Percentiles rank a stretch among this genome's conserved stretches.
Conservation (phyloP, 345 rosid species). For the Odontarrhena argentea region DNA sequence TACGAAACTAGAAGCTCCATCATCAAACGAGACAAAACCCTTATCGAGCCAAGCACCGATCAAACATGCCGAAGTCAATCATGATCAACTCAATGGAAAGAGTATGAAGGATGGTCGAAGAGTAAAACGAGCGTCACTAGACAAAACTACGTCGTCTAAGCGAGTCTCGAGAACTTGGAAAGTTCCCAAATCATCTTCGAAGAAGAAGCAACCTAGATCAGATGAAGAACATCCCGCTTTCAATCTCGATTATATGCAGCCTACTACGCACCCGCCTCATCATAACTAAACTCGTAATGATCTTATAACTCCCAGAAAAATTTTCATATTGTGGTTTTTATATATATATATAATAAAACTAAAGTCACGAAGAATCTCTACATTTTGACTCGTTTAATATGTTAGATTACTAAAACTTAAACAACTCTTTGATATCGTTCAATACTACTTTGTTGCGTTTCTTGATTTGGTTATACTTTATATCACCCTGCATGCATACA, state of each 20-base stretch:
- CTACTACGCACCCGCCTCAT: conserved; percentile 79
- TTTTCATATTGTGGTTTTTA: conserved; percentile 11
- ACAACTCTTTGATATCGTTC: conserved; percentile 7
- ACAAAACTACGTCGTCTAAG: conserved; percentile 29
- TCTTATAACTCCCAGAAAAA: neutral
- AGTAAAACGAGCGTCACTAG: conserved; percentile 31
- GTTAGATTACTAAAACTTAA: conserved; percentile 5
- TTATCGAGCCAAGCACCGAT: conserved; percentile 22
- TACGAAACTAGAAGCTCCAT: conserved; percentile 18
- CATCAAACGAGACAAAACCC: neutral
- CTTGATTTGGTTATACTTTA: conserved; percentile 9
- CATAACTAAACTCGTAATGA: conserved; percentile 52
- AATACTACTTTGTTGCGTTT: conserved; percentile 12
- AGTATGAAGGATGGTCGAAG: conserved; percentile 16
- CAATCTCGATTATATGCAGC: conserved; percentile 69
- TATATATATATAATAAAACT: conserved; percentile 6
- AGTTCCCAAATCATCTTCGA: conserved; percentile 50
- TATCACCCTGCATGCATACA: conserved; percentile 15
- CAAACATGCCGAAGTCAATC: conserved; percentile 12
- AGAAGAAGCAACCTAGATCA: conserved; percentile 47
- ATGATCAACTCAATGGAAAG: conserved; percentile 21
- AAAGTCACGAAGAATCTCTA: conserved; percentile 20
- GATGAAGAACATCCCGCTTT: conserved; percentile 62
- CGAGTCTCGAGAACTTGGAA: conserved; percentile 53
- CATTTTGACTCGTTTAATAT: conserved; percentile 16